phyloP scores from a whole-genome alignment of 352 stramenopile genomes.

The Lagenidium sp. region DNA sequence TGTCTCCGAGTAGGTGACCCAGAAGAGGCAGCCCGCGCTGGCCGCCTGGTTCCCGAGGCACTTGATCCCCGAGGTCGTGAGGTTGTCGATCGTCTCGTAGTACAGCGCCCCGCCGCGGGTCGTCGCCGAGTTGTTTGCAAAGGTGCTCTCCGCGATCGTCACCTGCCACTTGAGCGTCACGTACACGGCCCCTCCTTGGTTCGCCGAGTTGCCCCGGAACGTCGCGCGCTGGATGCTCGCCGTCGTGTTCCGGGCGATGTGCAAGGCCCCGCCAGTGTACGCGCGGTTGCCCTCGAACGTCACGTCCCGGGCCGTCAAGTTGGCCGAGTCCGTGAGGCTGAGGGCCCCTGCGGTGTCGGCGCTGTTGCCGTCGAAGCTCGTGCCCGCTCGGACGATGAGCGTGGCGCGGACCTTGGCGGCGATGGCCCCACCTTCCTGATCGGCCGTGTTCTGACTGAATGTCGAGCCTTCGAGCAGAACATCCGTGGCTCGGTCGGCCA shows the following conservation, averaged over 20 bases:
- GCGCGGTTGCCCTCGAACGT: slow-evolving; percentile 35
- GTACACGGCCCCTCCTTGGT: slow-evolving; percentile 30
- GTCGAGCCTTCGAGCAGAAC: slow-evolving; percentile 13
- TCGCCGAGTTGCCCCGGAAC: slow-evolving; percentile 33
- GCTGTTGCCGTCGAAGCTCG: neutral
- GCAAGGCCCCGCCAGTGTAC: slow-evolving; percentile 40
- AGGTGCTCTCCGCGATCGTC: slow-evolving; percentile 13
- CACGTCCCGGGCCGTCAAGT: neutral
- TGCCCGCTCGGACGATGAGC: neutral
- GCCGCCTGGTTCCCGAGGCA: slow-evolving; percentile 28
- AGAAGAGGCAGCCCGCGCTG: slow-evolving; percentile 60
- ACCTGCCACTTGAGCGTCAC: no score
- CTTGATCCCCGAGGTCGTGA: slow-evolving; percentile 11
- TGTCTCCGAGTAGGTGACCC: slow-evolving; percentile 19
- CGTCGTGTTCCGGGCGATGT: slow-evolving; percentile 8
- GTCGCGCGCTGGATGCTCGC: slow-evolving; percentile 1
- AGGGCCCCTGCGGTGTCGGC: neutral
- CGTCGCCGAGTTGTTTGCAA: slow-evolving; percentile 24
- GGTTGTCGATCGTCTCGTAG: slow-evolving; percentile 20
- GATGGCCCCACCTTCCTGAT: neutral
- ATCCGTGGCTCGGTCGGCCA: slow-evolving; percentile 22
- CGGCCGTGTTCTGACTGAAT: neutral
- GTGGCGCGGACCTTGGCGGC: neutral
- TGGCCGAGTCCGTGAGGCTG: neutral
- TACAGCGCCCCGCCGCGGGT: slow-evolving; percentile 40